phyloP scores from a whole-genome alignment of 208 protist species.

The Leishmania martiniquensis region DNA sequence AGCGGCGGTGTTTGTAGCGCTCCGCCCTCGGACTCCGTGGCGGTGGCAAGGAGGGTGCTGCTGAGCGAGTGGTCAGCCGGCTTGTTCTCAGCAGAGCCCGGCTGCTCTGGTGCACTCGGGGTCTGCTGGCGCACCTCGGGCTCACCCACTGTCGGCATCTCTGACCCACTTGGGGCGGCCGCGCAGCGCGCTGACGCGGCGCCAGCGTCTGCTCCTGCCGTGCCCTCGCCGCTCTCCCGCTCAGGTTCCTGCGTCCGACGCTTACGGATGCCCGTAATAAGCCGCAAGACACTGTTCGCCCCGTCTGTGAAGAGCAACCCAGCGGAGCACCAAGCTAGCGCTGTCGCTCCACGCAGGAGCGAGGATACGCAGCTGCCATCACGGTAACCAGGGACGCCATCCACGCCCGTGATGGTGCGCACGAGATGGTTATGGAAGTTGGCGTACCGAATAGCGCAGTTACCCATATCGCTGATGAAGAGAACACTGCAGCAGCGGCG shows the following conservation, averaged over 20 bases:
- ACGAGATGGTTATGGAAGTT: constrained; percentile 67
- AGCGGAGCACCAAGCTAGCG: constrained; percentile 57
- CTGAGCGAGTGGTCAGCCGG: background rate
- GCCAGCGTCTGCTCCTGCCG: background rate
- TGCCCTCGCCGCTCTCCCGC: background rate
- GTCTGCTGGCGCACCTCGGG: background rate
- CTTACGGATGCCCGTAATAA: constrained; percentile 51
- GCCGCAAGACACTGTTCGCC: constrained; percentile 61
- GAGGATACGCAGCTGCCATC: constrained; percentile 64
- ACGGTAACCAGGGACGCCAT: constrained; percentile 76
- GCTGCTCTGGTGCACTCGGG: background rate
- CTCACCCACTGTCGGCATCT: background rate
- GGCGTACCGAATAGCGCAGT: constrained; percentile 72
- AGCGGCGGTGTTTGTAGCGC: background rate
- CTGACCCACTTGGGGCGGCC: background rate
- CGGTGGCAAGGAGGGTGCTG: background rate
- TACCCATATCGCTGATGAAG: constrained; percentile 84
- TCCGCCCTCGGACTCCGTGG: background rate
- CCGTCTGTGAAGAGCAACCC: constrained; percentile 75
- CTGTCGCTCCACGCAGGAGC: constrained; percentile 50
- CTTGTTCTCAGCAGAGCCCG: background rate
- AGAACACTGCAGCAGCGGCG: constrained; percentile 39
- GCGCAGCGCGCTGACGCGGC: background rate
- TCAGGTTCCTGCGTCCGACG: background rate
- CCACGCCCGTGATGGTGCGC: constrained; percentile 71